A percentile compares a stretch with the other conserved stretches of the same genome.
phyloP scores from a whole-genome alignment of 2,329 filamentous ascomycete species.

The Penicillium corylophilum region DNA sequence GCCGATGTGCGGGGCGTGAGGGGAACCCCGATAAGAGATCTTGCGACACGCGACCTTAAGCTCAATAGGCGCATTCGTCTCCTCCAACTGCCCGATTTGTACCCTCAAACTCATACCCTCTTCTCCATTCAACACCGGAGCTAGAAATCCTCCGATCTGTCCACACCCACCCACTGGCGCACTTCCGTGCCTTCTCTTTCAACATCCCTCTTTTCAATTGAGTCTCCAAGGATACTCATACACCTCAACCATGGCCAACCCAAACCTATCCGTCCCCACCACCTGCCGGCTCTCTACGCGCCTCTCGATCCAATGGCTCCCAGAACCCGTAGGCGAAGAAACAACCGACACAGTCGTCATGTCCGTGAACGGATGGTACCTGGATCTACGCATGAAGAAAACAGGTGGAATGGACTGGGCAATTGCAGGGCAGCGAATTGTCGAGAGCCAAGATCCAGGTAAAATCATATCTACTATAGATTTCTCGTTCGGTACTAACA shows the following conservation, averaged over 20 bases:
- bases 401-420: conserved; percentile 44
- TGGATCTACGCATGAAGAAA: conserved; percentile 45
- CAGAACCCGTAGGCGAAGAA: conserved; percentile 38
- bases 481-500: no score
- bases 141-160: not conserved
- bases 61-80: conserved; percentile 6
- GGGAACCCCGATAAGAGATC: conserved; percentile 14
- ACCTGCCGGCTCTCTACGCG: conserved; percentile 38
- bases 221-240: no score
- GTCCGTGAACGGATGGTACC: conserved; percentile 44
- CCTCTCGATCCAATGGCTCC: conserved; percentile 46
- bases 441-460: conserved; percentile 38
- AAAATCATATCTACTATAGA: no score
- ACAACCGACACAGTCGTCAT: conserved; percentile 47
- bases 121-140: not conserved
- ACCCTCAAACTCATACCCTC: not conserved
- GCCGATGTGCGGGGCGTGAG: conserved; percentile 20
- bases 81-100: conserved; percentile 13
- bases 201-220: not conserved
- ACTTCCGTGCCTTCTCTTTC: not conserved
- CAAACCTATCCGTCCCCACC: conserved; percentile 2
- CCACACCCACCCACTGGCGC: not conserved
- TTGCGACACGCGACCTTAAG: not conserved
- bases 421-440: conserved; percentile 42
- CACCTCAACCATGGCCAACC: conserved; percentile 10